phyloP scores from a whole-genome alignment of 257 asterid species.

The Cinchona pubescens region DNA sequence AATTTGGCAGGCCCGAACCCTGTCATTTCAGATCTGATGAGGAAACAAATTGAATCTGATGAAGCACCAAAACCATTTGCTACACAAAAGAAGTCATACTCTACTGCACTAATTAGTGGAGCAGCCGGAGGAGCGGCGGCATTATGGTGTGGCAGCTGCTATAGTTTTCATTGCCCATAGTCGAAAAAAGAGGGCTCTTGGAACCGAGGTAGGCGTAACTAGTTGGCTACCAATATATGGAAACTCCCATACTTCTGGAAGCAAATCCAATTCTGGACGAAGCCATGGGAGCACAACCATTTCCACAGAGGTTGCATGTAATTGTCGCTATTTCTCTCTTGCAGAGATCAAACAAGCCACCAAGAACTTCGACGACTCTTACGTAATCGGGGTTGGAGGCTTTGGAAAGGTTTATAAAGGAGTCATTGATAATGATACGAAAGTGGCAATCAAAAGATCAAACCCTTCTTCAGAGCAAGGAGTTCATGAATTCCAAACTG shows the following conservation, averaged over 20 bases:
- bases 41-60: constrained; percentile 36
- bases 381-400: constrained; percentile 94
- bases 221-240: constrained; percentile 87
- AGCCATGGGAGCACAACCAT: constrained; percentile 47
- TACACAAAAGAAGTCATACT: constrained; percentile 5
- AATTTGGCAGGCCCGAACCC: constrained; percentile 89
- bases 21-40: constrained; percentile 68
- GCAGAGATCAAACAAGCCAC: constrained; percentile 69
- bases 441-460: constrained; percentile 82
- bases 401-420: constrained; percentile 91
- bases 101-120: constrained; percentile 44
- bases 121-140: constrained; percentile 89
- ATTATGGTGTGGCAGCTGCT: constrained; percentile 62
- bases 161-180: constrained; percentile 42
- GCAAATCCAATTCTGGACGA: constrained; percentile 47
- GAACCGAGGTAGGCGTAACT: constrained; percentile 33
- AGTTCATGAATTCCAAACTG: constrained; percentile 76
- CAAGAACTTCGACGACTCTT: constrained; percentile 73
- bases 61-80: constrained; percentile 29
- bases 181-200: constrained; percentile 35
- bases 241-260: constrained; percentile 43
- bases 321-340: constrained; percentile 75
- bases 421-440: constrained; percentile 46
- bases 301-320: constrained; percentile 74
- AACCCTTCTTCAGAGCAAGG: constrained; percentile 94